A percentile compares a stretch with the other conserved stretches of the same genome.
These are phyloP conservation scores for Asclepias syriaca DNA, from an alignment of 257 asterid genomes.

Conservation along the genomic window DNA sequence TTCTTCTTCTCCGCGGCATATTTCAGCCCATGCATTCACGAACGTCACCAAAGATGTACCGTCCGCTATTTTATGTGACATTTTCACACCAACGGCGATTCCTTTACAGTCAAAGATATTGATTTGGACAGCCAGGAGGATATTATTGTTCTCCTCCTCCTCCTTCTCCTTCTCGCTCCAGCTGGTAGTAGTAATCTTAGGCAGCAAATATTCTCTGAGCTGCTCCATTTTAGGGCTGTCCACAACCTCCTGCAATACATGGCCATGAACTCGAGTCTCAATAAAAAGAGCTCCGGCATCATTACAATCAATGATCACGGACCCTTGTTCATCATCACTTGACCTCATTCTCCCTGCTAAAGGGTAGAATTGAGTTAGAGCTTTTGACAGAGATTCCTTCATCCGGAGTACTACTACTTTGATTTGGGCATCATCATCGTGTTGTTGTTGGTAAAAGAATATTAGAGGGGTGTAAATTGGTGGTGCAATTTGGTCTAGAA, in stretches of 20 bases:
- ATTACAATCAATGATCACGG: conserved; percentile 27
- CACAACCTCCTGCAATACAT: background rate
- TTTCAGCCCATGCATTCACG: conserved; percentile 37
- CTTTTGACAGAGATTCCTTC: conserved; percentile 30
- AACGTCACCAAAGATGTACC: conserved; percentile 30
- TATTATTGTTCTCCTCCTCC: background rate
- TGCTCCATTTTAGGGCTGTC: conserved; percentile 15
- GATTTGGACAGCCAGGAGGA: conserved; percentile 27
- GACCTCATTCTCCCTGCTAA: conserved; percentile 28
- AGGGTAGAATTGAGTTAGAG: conserved; percentile 31
- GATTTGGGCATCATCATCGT: background rate
- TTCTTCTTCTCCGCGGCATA: conserved; percentile 5
- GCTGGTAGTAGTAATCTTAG: background rate
- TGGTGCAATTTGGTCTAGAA: conserved; percentile 33
- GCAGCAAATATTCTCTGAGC: conserved; percentile 18
- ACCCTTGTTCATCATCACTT: background rate
- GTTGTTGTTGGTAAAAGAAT: conserved; percentile 23
- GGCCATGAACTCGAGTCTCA: conserved; percentile 5
- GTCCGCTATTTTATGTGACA: conserved; percentile 34
- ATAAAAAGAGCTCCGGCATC: conserved; percentile 30
- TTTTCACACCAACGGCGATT: conserved; percentile 24
- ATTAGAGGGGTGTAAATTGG: conserved; percentile 29
- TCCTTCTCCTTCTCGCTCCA: too few relatives aligned
- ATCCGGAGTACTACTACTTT: conserved; percentile 8
- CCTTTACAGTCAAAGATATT: conserved; percentile 39